Conservation (phyloP, 202 grass and related monocot genomes). For the Bolboschoenoplectus hybrid region DNA sequence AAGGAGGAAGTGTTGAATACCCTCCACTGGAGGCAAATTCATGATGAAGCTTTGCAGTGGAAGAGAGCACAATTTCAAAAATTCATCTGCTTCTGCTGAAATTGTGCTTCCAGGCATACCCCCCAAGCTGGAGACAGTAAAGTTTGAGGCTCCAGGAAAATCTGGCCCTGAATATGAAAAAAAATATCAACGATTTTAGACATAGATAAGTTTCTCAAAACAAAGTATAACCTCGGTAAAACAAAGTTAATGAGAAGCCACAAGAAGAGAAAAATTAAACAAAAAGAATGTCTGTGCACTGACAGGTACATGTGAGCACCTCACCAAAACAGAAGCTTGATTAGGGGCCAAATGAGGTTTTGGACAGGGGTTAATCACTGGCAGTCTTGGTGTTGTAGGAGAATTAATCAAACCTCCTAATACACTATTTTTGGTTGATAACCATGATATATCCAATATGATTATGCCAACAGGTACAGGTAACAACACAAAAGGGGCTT, state of each 20-base stretch:
- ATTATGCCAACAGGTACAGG: background rate
- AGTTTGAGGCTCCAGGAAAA: conserved; percentile 44
- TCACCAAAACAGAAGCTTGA: background rate
- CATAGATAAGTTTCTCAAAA: conserved; percentile 26
- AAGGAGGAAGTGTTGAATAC: conserved; percentile 38
- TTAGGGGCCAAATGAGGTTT: background rate
- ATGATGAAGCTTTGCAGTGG: conserved; percentile 57
- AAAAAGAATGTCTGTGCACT: background rate
- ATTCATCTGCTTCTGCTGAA: conserved; percentile 63
- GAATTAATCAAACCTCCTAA: background rate
- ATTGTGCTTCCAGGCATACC: conserved; percentile 50
- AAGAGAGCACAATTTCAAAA: conserved; percentile 71
- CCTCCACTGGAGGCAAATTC: conserved; percentile 89
- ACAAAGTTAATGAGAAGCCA: background rate
- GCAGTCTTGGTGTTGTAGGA: background rate
- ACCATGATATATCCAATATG: background rate
- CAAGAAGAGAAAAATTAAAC: background rate
- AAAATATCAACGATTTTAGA: conserved; percentile 19
- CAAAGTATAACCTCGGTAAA: background rate
- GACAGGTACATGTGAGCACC: background rate
- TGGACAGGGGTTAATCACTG: background rate
- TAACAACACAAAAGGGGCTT: background rate
- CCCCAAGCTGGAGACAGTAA: conserved; percentile 37
- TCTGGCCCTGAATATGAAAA: conserved; percentile 52
- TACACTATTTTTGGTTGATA: background rate